Conservation (phyloP, 78 protist species). For the Diacronema lutheri region DNA sequence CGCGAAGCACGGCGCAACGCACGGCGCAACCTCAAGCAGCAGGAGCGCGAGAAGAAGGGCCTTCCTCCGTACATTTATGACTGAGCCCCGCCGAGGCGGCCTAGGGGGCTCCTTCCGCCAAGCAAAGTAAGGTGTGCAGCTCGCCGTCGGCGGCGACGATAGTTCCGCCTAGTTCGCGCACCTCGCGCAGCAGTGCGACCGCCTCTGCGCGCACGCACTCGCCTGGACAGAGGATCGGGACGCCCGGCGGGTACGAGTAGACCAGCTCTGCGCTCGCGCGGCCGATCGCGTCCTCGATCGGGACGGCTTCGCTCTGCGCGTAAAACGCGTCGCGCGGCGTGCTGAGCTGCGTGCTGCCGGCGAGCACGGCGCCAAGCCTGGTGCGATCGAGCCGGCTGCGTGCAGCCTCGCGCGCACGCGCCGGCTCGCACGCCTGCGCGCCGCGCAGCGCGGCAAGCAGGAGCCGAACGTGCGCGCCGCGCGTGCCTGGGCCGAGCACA, state of each 20-base stretch:
- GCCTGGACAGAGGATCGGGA: slow-evolving; percentile 8
- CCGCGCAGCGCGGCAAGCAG: not conserved
- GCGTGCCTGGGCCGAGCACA: not conserved
- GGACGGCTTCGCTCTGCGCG: not conserved
- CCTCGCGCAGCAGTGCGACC: not conserved
- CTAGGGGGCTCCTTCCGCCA: no score
- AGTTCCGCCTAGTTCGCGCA: no score
- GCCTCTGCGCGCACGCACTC: not conserved
- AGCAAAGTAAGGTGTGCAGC: no score
- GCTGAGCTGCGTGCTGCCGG: no score
- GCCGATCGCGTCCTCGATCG: not conserved
- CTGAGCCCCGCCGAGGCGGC: no score
- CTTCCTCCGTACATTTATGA: no score
- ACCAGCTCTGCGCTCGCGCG: not conserved
- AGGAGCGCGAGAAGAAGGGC: no score
- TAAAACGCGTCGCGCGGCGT: no score
- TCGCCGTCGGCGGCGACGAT: no score
- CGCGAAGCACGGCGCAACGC: no score
- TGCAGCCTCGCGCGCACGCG: not conserved
- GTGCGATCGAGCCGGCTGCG: not conserved
- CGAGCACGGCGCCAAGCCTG: no score
- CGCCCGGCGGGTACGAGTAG: slow-evolving; percentile 24
- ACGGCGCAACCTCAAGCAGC: no score
- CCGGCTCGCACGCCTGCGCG: not conserved
- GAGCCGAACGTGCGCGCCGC: not conserved